Base-by-base conservation (phyloP, 768 basidiomycete genomes). In the Auricularia cornea region DNA sequence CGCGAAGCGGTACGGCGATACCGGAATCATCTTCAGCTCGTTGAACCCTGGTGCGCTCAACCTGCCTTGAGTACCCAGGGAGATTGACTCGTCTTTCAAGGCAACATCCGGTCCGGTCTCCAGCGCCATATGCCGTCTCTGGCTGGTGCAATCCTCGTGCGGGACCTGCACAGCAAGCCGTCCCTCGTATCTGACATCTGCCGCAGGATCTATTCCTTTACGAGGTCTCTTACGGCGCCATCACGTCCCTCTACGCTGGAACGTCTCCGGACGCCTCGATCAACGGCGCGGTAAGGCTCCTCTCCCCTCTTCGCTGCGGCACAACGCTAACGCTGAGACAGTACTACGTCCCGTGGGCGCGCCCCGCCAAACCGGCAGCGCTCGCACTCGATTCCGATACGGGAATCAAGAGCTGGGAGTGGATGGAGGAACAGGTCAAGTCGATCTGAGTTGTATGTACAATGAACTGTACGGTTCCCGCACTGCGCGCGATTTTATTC, bases 321-420 rank as follows among this genome's bases (percentile, higher is more conserved):
- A n/a, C n/a, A n/a, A n/a, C n/a, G n/a, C n/a, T n/a, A n/a, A n/a
- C n/a, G 23, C 14, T 23, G 41, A 23, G 40, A 40, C 56, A 82
- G 78, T 83, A 77, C 63, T 74, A 82, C 51, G 69, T 80, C 54
- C 80, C 81, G 0, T 83, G 80, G 80, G 81, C 78, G n/a, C 73
- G 79, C 26, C 26, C 76, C 1, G 81, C 79, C 1, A 59, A 32
- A 2, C 64, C 75, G 0, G 70, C 66, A 20, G 63, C 69, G 16
- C 71, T 72, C 3, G 72, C 75, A 1, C 69, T 72, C 51, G 78
- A 82, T 66, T 70, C 73, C 26, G 65, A 71, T 33, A 62, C 74
- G 3, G 75, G 75, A 1, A 70, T 66, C 48, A 70, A 75, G 20
- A 66, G 82, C 1, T 82, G 81, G 81, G 69, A 70, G 3, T 83